Percentiles rank a stretch among this genome's conserved stretches.
Evolutionary conservation across 2,329 filamentous ascomycete genomes (phyloP).

Genomic region (Penicillium freii): DNA sequence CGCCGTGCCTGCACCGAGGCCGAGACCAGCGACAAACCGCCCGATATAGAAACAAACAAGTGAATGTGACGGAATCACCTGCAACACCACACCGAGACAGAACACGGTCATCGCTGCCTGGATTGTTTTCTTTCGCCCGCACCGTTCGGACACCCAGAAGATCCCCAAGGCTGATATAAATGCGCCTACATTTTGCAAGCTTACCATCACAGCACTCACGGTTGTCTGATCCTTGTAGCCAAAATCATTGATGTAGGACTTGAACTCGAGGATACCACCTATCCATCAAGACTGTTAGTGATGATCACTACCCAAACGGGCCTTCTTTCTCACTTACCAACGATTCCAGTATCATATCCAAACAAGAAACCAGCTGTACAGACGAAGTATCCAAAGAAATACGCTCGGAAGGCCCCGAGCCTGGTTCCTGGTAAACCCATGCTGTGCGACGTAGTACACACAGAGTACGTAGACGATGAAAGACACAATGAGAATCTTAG

Average conservation of each 20-base stretch:
- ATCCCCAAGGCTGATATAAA: constrained; percentile 53
- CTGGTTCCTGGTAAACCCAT: constrained; percentile 15
- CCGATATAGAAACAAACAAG: constrained; percentile 48
- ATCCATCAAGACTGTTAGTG: background rate
- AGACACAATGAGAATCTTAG: background rate
- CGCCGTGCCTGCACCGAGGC: constrained; percentile 47
- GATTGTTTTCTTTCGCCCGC: constrained; percentile 48
- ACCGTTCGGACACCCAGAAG: constrained; percentile 47
- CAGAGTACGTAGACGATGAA: background rate
- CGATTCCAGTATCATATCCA: constrained; percentile 36
- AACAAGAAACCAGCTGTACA: constrained; percentile 34
- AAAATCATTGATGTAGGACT: constrained; percentile 45
- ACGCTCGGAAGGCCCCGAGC: constrained; percentile 24
- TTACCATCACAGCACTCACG: constrained; percentile 49
- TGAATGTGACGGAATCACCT: constrained; percentile 49
- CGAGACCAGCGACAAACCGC: constrained; percentile 48
- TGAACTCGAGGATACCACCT: constrained; percentile 46
- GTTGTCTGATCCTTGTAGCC: constrained; percentile 44
- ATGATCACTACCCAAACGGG: no score
- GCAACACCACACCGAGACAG: constrained; percentile 42
- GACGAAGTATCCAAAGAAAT: constrained; percentile 26
- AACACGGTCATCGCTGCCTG: constrained; percentile 45
- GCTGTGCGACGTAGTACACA: background rate
- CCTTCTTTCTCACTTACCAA: constrained; percentile 20
- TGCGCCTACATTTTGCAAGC: constrained; percentile 52